Evolutionary conservation across 2,329 filamentous ascomycete species (phyloP), one percentile per base, ranked within the genome.

Genomic region (Colletotrichum musicola): DNA sequence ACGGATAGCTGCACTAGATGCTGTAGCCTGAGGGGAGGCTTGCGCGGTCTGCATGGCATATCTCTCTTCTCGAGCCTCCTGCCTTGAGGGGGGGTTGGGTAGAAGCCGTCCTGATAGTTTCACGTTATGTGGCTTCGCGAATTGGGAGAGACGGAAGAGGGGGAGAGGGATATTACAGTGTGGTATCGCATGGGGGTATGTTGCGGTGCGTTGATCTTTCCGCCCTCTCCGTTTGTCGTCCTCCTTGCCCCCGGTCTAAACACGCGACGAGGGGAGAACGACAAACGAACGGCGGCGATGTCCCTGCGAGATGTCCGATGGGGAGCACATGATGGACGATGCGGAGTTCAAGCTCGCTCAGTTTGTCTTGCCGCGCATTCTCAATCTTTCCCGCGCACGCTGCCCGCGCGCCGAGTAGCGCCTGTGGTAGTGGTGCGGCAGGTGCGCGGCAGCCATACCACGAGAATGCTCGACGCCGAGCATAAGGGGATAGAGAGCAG

Each of bases 271-370:
- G 25, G n/a, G 22, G 27, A 46, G 18, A 16, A 22, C 12, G 6
- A 50, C 6, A 25, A 22, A 25, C 22, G 22, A 25, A 25, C 20
- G 5, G 27, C 12, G 47, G 20, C 30, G 7, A 35, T 49, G 20
- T 18, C 47, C 61, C 47, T 55, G 64, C 64, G 22, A 64, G 64
- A 68, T 30, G 61, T 14, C 61, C 64, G 61, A 68, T 64, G 64
- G 49, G 49, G 49, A 30, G 20, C 27, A 20, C 59, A 38, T 62
- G 38, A 42, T 20, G 53, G 18, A 63, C 46, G 51, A 56, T 46
- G 62, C 51, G 25, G 40, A 54, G 61, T 18, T 16, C 22, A 25
- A n/a, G 25, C n/a, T 50, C 27, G 38, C 13, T 35, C 30, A 35
- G 9, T 30, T 25, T 49, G 35, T 35, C 7, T 53, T 14, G 14